Conservation (phyloP, 257 asterid genomes). For the Primulina eburnea region DNA sequence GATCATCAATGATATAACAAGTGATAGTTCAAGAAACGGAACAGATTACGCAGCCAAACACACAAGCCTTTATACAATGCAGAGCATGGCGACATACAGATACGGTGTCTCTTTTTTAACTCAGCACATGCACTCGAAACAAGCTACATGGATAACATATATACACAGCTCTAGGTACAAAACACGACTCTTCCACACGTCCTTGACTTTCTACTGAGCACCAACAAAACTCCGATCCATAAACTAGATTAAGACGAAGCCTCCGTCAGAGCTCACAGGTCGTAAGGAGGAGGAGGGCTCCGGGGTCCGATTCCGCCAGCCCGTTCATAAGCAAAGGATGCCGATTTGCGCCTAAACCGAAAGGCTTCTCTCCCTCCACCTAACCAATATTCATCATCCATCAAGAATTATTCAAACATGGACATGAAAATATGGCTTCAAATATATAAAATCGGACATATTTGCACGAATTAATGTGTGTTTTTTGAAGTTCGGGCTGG, state of each 20-base stretch:
- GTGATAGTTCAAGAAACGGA: no score
- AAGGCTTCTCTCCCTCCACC: conserved; percentile 71
- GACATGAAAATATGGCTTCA: no score
- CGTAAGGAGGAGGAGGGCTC: conserved; percentile 93
- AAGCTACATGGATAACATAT: not conserved
- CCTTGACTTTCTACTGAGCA: not conserved
- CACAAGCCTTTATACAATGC: not conserved
- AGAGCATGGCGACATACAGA: not conserved
- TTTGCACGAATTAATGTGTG: no score
- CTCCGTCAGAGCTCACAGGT: conserved; percentile 60
- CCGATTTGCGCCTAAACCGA: conserved; percentile 74
- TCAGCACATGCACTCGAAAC: not conserved
- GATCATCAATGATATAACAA: no score
- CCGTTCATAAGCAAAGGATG: conserved; percentile 74
- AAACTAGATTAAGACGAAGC: conserved; percentile 2
- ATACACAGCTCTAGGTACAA: not conserved
- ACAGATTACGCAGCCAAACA: not conserved
- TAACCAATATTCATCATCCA: conserved; percentile 24
- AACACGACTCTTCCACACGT: not conserved
- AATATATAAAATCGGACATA: no score
- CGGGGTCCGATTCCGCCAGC: conserved; percentile 79
- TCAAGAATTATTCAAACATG: no score
- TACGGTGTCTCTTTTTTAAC: not conserved
- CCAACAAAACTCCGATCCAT: not conserved
- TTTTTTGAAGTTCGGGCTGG: no score